Conservation (phyloP, 441 rosid species). For the Aleurites moluccanus region DNA sequence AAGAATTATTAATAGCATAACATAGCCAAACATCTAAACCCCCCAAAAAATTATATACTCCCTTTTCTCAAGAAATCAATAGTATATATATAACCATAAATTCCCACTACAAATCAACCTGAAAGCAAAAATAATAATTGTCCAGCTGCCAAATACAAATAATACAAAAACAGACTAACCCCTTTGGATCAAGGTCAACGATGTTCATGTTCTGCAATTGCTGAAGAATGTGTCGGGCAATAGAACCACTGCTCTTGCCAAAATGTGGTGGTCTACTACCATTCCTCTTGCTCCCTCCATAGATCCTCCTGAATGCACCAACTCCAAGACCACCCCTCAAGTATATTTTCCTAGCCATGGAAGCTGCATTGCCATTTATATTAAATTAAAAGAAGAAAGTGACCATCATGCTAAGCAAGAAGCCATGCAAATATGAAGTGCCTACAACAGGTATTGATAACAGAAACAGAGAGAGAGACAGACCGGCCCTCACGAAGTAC, state of each 20-base stretch:
- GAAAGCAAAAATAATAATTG: not conserved
- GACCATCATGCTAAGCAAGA: not conserved
- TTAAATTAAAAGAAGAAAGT: not conserved
- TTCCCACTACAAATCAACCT: not conserved
- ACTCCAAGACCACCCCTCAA: constrained; percentile 93
- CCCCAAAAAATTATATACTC: no score
- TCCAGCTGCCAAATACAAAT: not conserved
- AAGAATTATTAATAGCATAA: no score
- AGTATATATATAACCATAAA: not conserved
- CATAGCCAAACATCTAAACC: no score
- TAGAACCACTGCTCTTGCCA: constrained; percentile 82
- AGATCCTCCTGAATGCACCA: constrained; percentile 85
- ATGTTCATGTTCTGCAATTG: constrained; percentile 73
- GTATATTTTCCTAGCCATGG: constrained; percentile 90
- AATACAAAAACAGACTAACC: not conserved
- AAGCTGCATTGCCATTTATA: constrained; percentile 39
- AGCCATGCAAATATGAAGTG: not conserved
- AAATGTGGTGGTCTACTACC: constrained; percentile 91
- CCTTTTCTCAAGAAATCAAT: no score
- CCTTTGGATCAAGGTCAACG: constrained; percentile 34
- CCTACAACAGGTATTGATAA: no score
- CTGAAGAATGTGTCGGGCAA: constrained; percentile 84
- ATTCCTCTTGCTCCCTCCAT: constrained; percentile 92
- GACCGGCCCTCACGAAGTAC: constrained; percentile 80
- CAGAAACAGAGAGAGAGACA: not conserved